Evolutionary conservation across 2,329 filamentous ascomycete species (phyloP), one percentile per base, ranked within the genome.

Genomic region (Didymella segeticola): DNA sequence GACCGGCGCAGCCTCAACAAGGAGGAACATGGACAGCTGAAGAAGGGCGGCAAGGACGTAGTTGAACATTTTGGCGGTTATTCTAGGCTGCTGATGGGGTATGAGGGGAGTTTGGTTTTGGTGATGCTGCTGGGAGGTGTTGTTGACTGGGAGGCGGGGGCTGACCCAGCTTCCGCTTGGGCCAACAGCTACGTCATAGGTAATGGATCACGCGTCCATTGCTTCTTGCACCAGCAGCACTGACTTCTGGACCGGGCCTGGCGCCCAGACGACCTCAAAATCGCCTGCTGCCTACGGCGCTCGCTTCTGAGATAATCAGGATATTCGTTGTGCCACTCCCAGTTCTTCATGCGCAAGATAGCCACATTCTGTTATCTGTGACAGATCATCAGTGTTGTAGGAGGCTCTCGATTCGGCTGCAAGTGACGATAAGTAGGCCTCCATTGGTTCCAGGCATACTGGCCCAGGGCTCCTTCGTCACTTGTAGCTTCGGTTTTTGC

Each of bases 11-110:
- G 82, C 82, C 19, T 82, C 83, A 49, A 79, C 73, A 39, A 80
- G 77, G 49, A 83, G 69, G 34, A 78, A 70, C 45, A 82, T 77
- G 63, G 76, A 80, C 60, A 84, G 78, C 72, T 85, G 82, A 54
- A 86, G 75, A 58, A 85, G 63, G 62, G 82, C 58, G 61, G 75
- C 67, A 58, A 80, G 61, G 23, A 59, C 54, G 48, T 67, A 51
- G 57, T 71, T 71, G 59, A 73, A 64, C 69, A 73, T 73, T 37
- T 38, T 67, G 55, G 27, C 47, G 43, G 43, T 54, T 2, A 15
- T 38, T 15, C 12, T 15, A 9, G 10, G 10, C 17, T 26, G n/a
- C 7, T 26, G 10, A 11, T 14, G 19, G 12, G 26, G 34, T 29
- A 11, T 14, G 14, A n/a, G 11, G 27, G 25, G 19, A 31, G 17